phyloP scores from a whole-genome alignment of 2,329 filamentous ascomycete genomes.

The Cryphonectria naterciae region DNA sequence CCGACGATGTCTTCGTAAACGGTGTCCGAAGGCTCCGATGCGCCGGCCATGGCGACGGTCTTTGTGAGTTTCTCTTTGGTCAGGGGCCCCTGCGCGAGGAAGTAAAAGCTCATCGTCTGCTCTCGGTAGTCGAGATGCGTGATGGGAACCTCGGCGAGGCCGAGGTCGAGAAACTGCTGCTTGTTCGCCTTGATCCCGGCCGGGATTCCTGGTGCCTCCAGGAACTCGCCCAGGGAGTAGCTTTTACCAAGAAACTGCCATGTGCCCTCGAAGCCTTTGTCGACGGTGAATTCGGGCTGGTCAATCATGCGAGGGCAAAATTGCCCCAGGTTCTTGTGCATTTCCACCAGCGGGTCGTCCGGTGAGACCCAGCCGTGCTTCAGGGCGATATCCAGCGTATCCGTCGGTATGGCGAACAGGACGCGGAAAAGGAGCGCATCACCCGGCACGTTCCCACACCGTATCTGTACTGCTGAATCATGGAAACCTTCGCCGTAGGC shows the following conservation, averaged over 20 bases:
- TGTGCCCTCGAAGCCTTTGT: slow-evolving; percentile 22
- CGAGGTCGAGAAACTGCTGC: slow-evolving; percentile 13
- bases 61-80: slow-evolving; percentile 18
- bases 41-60: slow-evolving; percentile 22
- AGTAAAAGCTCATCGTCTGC: slow-evolving; percentile 20
- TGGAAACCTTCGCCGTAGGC: slow-evolving; percentile 25
- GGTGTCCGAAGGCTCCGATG: slow-evolving; percentile 19
- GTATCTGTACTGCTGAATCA: slow-evolving; percentile 26
- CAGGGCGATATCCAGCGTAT: slow-evolving; percentile 23
- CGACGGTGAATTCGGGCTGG: slow-evolving; percentile 24
- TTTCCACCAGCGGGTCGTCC: slow-evolving; percentile 18
- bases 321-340: slow-evolving; percentile 8
- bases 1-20: slow-evolving; percentile 22
- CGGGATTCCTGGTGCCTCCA: slow-evolving; percentile 20
- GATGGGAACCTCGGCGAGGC: slow-evolving; percentile 14
- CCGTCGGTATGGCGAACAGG: slow-evolving; percentile 24
- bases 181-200: slow-evolving; percentile 24
- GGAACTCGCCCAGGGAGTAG: slow-evolving; percentile 12
- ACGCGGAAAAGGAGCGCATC: slow-evolving; percentile 21
- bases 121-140: slow-evolving; percentile 20
- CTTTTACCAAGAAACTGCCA: slow-evolving; percentile 23
- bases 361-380: slow-evolving; percentile 19
- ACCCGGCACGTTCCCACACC: slow-evolving; percentile 8
- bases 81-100: slow-evolving; percentile 26
- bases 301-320: slow-evolving; percentile 23